Conservation (phyloP, 495 filamentous ascomycete species). For the Neurospora sp. region DNA sequence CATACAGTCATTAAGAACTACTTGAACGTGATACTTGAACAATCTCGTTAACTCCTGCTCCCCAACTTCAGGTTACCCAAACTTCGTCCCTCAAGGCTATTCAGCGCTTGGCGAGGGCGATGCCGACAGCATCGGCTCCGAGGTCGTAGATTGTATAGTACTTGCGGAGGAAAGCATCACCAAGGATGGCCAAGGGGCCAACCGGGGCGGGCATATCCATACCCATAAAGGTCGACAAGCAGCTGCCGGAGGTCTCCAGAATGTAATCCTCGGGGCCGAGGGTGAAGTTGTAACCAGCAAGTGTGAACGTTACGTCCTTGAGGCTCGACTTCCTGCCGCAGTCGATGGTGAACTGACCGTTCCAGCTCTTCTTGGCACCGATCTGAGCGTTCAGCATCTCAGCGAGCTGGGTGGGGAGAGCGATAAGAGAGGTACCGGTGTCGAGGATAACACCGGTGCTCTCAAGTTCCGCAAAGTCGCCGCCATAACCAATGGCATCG, state of each 20-base stretch:
- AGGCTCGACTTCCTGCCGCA: constrained; percentile 73
- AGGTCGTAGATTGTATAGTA: constrained; percentile 98
- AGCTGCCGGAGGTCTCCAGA: constrained; percentile 87
- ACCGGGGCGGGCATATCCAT: constrained; percentile 92
- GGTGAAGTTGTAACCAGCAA: constrained; percentile 81
- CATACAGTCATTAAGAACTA: neutral
- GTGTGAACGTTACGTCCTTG: constrained; percentile 80
- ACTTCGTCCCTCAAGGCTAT: neutral
- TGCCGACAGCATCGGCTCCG: constrained; percentile 70
- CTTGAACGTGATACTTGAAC: neutral
- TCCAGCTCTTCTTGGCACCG: constrained; percentile 92
- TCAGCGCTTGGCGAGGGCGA: constrained; percentile 66
- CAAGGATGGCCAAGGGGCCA: constrained; percentile 90
- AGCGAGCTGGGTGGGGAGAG: constrained; percentile 81
- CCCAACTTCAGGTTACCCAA: neutral
- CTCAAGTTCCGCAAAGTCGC: constrained; percentile 74
- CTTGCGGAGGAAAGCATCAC: constrained; percentile 92
- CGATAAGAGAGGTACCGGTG: constrained; percentile 97
- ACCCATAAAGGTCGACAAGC: constrained; percentile 95
- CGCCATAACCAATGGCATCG: constrained; percentile 80
- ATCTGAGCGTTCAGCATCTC: constrained; percentile 98
- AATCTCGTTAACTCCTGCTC: neutral
- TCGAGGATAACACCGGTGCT: constrained; percentile 94
- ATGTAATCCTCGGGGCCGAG: constrained; percentile 90
- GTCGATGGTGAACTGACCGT: constrained; percentile 90